phyloP scores from a whole-genome alignment of 192 early-diverging fungal genomes.

The Rhizoclosmatium sp. region DNA sequence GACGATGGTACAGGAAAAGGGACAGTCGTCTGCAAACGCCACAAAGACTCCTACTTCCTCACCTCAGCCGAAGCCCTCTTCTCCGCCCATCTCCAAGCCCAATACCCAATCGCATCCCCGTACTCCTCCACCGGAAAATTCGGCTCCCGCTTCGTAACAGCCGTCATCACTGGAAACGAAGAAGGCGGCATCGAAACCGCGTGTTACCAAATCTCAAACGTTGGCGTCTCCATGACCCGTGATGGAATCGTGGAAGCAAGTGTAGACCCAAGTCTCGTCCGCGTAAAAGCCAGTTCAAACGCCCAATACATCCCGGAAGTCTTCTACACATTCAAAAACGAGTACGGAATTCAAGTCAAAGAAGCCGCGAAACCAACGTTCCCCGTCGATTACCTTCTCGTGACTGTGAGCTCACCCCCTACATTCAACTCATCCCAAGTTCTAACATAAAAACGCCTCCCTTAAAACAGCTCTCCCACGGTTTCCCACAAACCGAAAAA shows the following conservation, averaged over 20 bases:
- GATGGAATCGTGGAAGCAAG: conserved; percentile 94
- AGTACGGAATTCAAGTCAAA: conserved; percentile 88
- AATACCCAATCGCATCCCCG: conserved; percentile 71
- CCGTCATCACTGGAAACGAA: conserved; percentile 86
- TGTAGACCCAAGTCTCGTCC: conserved; percentile 84
- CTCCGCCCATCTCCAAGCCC: conserved; percentile 83
- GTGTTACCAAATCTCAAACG: conserved; percentile 93
- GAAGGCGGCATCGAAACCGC: conserved; percentile 86
- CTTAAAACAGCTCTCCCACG: conserved; percentile 72
- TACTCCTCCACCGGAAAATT: conserved; percentile 83
- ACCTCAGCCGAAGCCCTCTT: conserved; percentile 89
- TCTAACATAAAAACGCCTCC: conserved; percentile 16
- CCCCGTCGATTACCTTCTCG: conserved; percentile 94
- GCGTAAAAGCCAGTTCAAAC: conserved; percentile 76
- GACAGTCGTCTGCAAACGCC: conserved; percentile 87
- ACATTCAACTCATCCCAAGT: not conserved
- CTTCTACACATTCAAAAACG: conserved; percentile 95
- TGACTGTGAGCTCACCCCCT: conserved; percentile 72
- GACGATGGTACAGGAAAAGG: conserved; percentile 82
- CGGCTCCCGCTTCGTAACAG: conserved; percentile 94
- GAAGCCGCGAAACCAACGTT: conserved; percentile 94
- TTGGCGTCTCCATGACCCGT: conserved; percentile 84
- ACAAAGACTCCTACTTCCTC: conserved; percentile 92
- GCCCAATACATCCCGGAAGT: conserved; percentile 95
- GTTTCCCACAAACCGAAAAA: conserved; percentile 82